Conservation (phyloP, 768 basidiomycete genomes). For the Auriscalpium orientale region DNA sequence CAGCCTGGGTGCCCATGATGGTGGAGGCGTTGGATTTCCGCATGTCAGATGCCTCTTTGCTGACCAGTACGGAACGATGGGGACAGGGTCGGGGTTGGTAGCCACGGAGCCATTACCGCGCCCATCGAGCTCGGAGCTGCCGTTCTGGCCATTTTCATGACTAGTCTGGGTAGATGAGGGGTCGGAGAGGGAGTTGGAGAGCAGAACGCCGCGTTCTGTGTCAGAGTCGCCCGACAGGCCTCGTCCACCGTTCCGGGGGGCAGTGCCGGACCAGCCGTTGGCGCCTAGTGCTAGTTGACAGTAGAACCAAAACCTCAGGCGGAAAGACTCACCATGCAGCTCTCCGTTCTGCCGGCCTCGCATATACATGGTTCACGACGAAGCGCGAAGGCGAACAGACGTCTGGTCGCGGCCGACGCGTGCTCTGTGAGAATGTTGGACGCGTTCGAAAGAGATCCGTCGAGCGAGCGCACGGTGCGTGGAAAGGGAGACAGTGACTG, state of each 20-base stretch:
- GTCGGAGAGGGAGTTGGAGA: conserved; percentile 23
- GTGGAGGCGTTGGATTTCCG: conserved; percentile 74
- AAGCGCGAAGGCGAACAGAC: neutral
- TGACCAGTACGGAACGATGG: conserved; percentile 75
- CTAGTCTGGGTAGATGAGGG: conserved; percentile 21
- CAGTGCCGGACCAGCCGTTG: conserved; percentile 9
- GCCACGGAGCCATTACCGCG: conserved; percentile 23
- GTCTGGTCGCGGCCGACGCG: too few species aligned
- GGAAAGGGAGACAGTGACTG: too few species aligned
- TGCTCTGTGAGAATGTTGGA: too few species aligned
- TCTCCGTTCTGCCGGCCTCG: neutral
- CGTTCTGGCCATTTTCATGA: conserved; percentile 16
- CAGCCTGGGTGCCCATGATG: conserved; percentile 56
- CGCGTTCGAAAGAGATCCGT: too few species aligned
- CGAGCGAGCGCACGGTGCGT: too few species aligned
- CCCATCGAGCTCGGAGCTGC: conserved; percentile 21
- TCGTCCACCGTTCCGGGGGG: conserved; percentile 11
- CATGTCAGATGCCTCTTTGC: conserved; percentile 87
- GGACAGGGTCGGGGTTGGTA: conserved; percentile 33
- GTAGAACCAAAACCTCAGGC: neutral
- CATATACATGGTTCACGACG: neutral
- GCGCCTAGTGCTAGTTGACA: conserved; percentile 3
- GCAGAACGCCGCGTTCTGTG: conserved; percentile 25
- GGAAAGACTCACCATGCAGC: neutral
- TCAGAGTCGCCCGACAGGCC: conserved; percentile 21